A percentile compares a stretch with the other conserved stretches of the same genome.
These are phyloP conservation scores for Rhynchosporium graminicola DNA, from an alignment of 2,329 filamentous ascomycete genomes.

Conservation along the genomic window DNA sequence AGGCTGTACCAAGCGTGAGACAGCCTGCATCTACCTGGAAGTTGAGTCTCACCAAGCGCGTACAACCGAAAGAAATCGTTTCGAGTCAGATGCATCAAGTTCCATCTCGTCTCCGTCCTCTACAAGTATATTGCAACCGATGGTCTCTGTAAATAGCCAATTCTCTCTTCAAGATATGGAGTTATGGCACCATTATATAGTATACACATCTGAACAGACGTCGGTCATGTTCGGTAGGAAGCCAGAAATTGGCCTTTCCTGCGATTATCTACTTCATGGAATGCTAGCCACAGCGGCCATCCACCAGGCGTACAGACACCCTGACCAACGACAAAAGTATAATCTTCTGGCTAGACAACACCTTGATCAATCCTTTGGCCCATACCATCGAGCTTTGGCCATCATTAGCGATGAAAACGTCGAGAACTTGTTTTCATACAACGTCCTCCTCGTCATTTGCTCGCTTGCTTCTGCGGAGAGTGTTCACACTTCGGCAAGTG, in stretches of 20 bases:
- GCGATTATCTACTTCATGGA: constrained; percentile 20
- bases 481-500: constrained; percentile 8
- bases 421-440: constrained; percentile 9
- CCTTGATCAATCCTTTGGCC: constrained; percentile 9
- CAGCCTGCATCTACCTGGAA: neutral
- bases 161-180: constrained; percentile 25
- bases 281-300: constrained; percentile 16
- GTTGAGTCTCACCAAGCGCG: neutral
- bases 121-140: neutral
- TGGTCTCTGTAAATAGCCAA: neutral
- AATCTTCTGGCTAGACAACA: constrained; percentile 12
- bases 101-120: neutral
- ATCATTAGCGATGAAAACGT: constrained; percentile 11
- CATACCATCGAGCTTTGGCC: constrained; percentile 11
- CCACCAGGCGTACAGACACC: constrained; percentile 16
- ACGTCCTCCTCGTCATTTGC: constrained; percentile 13
- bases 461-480: constrained; percentile 15
- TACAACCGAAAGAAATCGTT: neutral
- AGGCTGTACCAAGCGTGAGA: constrained; percentile 19
- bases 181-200: constrained; percentile 24
- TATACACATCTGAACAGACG: constrained; percentile 11
- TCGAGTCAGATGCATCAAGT: neutral
- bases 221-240: constrained; percentile 7
- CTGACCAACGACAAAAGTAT: constrained; percentile 1
- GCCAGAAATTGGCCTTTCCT: constrained; percentile 10